Percentiles rank a stretch among this genome's conserved stretches.
These are phyloP conservation scores for Candida lessepsii DNA, from an alignment of 805 yeast species.

Conservation along the genomic window DNA sequence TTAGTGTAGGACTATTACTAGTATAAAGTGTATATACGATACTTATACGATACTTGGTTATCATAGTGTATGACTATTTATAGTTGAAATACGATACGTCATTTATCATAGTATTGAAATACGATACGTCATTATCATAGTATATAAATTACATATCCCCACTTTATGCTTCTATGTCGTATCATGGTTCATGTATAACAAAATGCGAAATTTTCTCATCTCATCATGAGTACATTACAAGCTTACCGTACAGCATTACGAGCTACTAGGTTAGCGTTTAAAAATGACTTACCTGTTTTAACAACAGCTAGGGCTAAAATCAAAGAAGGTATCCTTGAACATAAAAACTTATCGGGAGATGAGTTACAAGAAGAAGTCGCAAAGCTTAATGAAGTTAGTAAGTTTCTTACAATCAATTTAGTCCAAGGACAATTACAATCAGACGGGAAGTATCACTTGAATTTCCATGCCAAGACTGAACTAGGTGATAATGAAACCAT, in stretches of 20 bases:
- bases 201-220: conserved; percentile 21
- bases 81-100: too few species aligned
- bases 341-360: conserved; percentile 21
- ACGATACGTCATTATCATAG: too few species aligned
- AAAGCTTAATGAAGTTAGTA: conserved; percentile 66
- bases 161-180: too few species aligned
- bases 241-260: conserved; percentile 69
- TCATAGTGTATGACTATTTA: too few species aligned
- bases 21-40: too few species aligned
- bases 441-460: conserved; percentile 51
- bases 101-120: too few species aligned
- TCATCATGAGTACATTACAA: conserved; percentile 20
- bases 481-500: conserved; percentile 86
- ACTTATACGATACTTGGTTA: too few species aligned
- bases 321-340: conserved; percentile 49
- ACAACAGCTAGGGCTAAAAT: conserved; percentile 61
- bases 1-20: too few species aligned
- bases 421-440: conserved; percentile 72
- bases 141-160: too few species aligned
- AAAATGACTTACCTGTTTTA: conserved; percentile 47
- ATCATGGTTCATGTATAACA: too few species aligned
- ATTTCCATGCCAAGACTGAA: conserved; percentile 80
- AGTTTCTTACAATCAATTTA: conserved; percentile 67
- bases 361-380: conserved; percentile 42
- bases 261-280: conserved; percentile 63